These are phyloP conservation scores for Penicillium janthinellum DNA, from an alignment of 2,329 filamentous ascomycete species.

Conservation along the genomic window DNA sequence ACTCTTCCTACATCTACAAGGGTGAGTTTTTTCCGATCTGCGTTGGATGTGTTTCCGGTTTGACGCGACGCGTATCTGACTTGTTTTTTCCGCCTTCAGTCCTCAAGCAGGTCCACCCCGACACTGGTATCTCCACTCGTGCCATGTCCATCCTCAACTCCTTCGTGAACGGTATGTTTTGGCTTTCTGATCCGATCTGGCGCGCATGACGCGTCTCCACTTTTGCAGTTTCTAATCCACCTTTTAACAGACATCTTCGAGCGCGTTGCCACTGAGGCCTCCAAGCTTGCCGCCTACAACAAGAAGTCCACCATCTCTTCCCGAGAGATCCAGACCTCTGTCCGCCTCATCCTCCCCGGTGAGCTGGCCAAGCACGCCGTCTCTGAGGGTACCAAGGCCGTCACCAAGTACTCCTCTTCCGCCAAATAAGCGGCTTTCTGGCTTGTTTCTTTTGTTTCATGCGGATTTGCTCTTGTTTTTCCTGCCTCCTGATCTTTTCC, in stretches of 20 bases:
- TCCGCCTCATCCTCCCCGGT: conserved; percentile 95
- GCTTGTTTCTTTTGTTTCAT: conserved; percentile 56
- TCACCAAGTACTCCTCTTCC: conserved; percentile 99
- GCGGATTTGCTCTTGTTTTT: conserved; percentile 45
- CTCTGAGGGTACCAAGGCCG: conserved; percentile 98
- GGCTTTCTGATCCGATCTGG: neutral
- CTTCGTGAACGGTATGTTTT: conserved; percentile 87
- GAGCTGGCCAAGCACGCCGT: conserved; percentile 99
- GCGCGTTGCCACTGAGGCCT: conserved; percentile 97
- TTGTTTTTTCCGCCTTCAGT: conserved; percentile 57
- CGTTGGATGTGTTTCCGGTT: neutral
- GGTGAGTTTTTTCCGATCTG: conserved; percentile 59
- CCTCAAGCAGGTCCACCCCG: conserved; percentile 99
- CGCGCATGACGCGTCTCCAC: conserved; percentile 1
- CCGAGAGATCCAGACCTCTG: conserved; percentile 98
- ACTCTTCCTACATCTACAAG: conserved; percentile 99
- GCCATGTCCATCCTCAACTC: conserved; percentile 99
- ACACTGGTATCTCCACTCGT: conserved; percentile 99
- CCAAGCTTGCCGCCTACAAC: conserved; percentile 99
- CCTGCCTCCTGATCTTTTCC: conserved; percentile 44
- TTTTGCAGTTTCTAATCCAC: neutral
- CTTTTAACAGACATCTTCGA: conserved; percentile 88
- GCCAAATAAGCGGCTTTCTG: conserved; percentile 77
- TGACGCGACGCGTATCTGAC: conserved; percentile 32
- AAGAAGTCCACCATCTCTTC: conserved; percentile 99